A percentile compares a stretch with the other conserved stretches of the same genome.
phyloP scores from a whole-genome alignment of 805 yeast genomes.

The Myxozyma sirexii region DNA sequence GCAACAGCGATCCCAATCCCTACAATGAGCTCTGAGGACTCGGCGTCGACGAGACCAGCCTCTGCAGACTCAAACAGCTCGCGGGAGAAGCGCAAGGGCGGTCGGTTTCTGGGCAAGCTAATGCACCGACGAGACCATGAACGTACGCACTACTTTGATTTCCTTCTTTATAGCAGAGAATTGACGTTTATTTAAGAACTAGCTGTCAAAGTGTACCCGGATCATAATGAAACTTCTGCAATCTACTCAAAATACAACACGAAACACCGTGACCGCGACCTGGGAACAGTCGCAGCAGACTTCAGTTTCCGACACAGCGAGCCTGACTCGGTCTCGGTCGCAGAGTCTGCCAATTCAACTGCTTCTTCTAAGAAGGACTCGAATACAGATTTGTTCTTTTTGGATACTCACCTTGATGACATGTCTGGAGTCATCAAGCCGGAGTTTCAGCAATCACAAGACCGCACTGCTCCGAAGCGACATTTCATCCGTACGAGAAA shows the following conservation, averaged over 20 bases:
- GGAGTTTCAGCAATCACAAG: constrained; percentile 12
- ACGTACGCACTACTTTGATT: neutral
- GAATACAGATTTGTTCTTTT: constrained; percentile 29
- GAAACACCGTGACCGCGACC: constrained; percentile 3
- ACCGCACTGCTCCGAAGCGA: constrained; percentile 26
- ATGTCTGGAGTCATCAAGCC: constrained; percentile 54
- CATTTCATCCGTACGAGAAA: constrained; percentile 37
- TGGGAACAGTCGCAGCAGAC: neutral
- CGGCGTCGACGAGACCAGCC: constrained; percentile 5
- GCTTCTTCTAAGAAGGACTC: neutral
- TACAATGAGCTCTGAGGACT: neutral
- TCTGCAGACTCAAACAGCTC: constrained; percentile 14
- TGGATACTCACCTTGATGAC: constrained; percentile 54
- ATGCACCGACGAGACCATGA: constrained; percentile 17
- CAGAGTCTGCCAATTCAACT: neutral
- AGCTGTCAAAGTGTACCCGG: neutral
- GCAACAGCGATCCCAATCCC: neutral
- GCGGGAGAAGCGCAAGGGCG: constrained; percentile 15
- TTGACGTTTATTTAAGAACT: neutral
- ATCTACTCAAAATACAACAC: constrained; percentile 6
- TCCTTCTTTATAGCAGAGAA: neutral
- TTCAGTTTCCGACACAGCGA: neutral
- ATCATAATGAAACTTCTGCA: constrained; percentile 1
- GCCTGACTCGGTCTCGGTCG: neutral
- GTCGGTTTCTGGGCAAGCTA: constrained; percentile 21